These are phyloP conservation scores for Russula emetica DNA, from an alignment of 768 basidiomycete genomes.

Conservation along the genomic window DNA sequence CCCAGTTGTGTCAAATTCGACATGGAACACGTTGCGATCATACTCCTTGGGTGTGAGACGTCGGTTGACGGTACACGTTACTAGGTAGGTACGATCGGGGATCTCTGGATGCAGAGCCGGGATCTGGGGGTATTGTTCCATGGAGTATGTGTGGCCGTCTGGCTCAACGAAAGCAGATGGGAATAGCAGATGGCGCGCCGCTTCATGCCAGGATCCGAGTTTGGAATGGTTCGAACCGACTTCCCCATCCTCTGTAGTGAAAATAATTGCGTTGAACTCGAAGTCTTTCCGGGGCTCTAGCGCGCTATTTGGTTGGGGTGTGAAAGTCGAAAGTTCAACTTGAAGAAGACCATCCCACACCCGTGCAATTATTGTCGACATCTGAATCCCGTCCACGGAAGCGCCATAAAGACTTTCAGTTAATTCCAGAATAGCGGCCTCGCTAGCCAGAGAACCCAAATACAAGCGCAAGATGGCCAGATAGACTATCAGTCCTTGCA, in stretches of 20 bases:
- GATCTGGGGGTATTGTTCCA: slow-evolving; percentile 51
- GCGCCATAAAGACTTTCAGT: slow-evolving; percentile 46
- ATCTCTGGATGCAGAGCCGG: slow-evolving; percentile 81
- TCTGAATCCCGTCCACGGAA: slow-evolving; percentile 44
- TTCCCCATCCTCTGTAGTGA: slow-evolving; percentile 56
- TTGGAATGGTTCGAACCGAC: slow-evolving; percentile 57
- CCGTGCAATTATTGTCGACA: slow-evolving; percentile 49
- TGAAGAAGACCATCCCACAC: slow-evolving; percentile 68
- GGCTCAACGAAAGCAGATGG: slow-evolving; percentile 68
- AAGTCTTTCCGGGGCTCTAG: slow-evolving; percentile 49
- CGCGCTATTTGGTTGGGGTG: slow-evolving; percentile 22
- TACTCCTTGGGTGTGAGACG: slow-evolving; percentile 94
- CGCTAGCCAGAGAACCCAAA: slow-evolving; percentile 58
- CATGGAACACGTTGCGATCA: slow-evolving; percentile 97
- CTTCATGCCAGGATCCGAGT: slow-evolving; percentile 74
- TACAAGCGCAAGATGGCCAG: slow-evolving; percentile 84
- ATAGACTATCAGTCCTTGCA: slow-evolving; percentile 59
- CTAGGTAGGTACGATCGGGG: slow-evolving; percentile 85
- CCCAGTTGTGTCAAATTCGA: slow-evolving; percentile 89
- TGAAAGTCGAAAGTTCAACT: slow-evolving; percentile 37
- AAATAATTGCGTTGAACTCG: slow-evolving; percentile 69
- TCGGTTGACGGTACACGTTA: slow-evolving; percentile 90
- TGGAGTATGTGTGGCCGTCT: slow-evolving; percentile 33
- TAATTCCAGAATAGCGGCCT: slow-evolving; percentile 49
- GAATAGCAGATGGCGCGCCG: slow-evolving; percentile 86